Conservation (phyloP, 2,329 filamentous ascomycete species). For the Tothia fuscella region DNA sequence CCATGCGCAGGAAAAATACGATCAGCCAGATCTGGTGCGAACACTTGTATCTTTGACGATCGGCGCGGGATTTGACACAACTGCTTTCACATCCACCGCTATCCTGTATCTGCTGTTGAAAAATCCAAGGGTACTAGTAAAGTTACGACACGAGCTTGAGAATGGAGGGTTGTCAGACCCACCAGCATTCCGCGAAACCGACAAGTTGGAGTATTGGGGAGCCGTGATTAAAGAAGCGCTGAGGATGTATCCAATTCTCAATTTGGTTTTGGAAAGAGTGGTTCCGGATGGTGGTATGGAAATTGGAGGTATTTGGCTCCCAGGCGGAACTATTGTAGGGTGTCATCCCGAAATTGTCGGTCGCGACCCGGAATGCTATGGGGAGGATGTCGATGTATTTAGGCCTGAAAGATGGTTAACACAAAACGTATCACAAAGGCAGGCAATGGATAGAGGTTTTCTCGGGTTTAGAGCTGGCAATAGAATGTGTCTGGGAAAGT, state of each 20-base stretch:
- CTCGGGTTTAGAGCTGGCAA: conserved; percentile 22
- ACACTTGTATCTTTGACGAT: conserved; percentile 23
- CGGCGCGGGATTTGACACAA: conserved; percentile 33
- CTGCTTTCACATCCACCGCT: conserved; percentile 26
- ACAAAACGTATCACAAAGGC: conserved; percentile 13
- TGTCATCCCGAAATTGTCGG: conserved; percentile 34
- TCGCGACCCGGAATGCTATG: conserved; percentile 28
- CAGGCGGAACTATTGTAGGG: conserved; percentile 21
- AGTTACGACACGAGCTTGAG: conserved; percentile 24
- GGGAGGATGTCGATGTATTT: conserved; percentile 27
- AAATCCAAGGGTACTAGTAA: conserved; percentile 14
- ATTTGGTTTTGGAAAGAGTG: conserved; percentile 32
- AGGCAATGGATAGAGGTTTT: conserved; percentile 22
- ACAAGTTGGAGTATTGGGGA: conserved; percentile 39
- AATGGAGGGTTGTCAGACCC: conserved; percentile 17
- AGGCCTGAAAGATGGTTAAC: conserved; percentile 35
- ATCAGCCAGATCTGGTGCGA: not conserved
- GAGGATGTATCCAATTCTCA: conserved; percentile 38
- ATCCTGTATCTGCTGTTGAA: conserved; percentile 28
- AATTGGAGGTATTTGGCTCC: not conserved
- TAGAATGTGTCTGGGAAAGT: conserved; percentile 22
- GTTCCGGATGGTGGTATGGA: not conserved
- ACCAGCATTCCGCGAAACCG: conserved; percentile 22
- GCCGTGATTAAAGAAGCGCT: conserved; percentile 40
- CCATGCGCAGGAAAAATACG: not conserved